Conservation (phyloP, 768 basidiomycete genomes). For the Auriscalpium orientale region DNA sequence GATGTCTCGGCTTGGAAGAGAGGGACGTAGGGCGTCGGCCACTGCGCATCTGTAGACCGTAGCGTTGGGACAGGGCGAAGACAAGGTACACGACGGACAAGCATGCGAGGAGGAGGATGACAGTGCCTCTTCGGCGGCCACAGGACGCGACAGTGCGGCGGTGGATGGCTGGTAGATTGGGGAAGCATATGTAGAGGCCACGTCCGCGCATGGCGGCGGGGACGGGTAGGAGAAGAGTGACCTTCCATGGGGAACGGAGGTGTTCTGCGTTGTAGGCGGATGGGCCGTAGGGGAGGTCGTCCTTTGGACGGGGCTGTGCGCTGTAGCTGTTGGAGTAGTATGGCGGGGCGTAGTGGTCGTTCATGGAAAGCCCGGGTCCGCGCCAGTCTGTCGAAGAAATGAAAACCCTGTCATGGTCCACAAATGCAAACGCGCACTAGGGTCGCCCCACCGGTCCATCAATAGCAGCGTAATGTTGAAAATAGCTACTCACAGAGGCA, state of each 20-base stretch:
- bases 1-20: constrained; percentile 38
- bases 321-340: too few relatives aligned
- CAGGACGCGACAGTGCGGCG: constrained; percentile 48
- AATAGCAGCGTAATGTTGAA: too few relatives aligned
- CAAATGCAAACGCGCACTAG: too few relatives aligned
- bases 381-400: too few relatives aligned
- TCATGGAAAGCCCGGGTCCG: too few relatives aligned
- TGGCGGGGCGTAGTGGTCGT: too few relatives aligned
- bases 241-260: constrained; percentile 40
- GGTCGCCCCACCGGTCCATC: too few relatives aligned
- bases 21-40: constrained; percentile 47
- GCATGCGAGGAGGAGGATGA: constrained; percentile 42
- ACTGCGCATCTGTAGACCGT: constrained; percentile 54
- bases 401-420: too few relatives aligned
- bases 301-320: too few relatives aligned
- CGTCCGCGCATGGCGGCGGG: constrained; percentile 49
- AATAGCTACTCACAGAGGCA: too few relatives aligned
- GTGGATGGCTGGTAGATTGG: constrained; percentile 57
- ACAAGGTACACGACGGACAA: constrained; percentile 41
- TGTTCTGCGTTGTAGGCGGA: too few relatives aligned
- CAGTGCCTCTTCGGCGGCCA: constrained; percentile 49
- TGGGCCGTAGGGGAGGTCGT: too few relatives aligned
- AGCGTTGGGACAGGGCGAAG: constrained; percentile 56
- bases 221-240: constrained; percentile 50
- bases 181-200: constrained; percentile 47